A percentile compares a stretch with the other conserved stretches of the same genome.
Evolutionary conservation across 768 basidiomycete genomes (phyloP).

Genomic region (Lactifluus echinatus): DNA sequence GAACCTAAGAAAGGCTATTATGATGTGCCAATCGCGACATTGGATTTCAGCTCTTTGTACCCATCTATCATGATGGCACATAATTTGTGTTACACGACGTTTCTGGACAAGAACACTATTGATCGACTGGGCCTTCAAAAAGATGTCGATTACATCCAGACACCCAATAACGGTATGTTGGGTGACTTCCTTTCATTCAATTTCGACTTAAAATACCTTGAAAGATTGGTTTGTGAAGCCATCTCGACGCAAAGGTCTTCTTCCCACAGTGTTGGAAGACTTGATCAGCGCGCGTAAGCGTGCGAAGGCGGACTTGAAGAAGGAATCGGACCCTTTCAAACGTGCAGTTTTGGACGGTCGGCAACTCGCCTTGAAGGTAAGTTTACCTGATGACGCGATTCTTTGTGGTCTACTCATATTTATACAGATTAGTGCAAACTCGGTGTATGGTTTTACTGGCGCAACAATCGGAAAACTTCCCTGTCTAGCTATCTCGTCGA

Average conservation of each 20-base stretch:
- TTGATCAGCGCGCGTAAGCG: constrained; percentile 88
- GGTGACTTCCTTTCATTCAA: background rate
- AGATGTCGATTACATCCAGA: constrained; percentile 86
- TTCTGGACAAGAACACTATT: constrained; percentile 74
- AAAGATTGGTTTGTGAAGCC: constrained; percentile 80
- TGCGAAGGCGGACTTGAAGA: constrained; percentile 93
- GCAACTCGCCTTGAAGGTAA: constrained; percentile 90
- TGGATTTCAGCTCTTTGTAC: constrained; percentile 97
- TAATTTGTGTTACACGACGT: constrained; percentile 95
- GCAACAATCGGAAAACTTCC: constrained; percentile 96
- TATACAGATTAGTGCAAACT: constrained; percentile 92
- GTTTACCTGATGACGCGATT: constrained; percentile 2
- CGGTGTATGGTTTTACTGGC: constrained; percentile 98
- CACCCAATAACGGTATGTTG: constrained; percentile 83
- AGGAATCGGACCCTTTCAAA: constrained; percentile 94
- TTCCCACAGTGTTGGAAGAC: constrained; percentile 90
- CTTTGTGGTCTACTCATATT: background rate
- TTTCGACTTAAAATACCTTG: background rate
- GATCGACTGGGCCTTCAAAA: constrained; percentile 70
- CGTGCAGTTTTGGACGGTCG: constrained; percentile 96
- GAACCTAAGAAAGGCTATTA: constrained; percentile 96
- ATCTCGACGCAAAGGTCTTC: constrained; percentile 70
- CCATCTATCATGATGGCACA: constrained; percentile 99
- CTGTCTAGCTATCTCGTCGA: constrained; percentile 92
- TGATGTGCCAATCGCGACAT: constrained; percentile 91